phyloP scores from a whole-genome alignment of 2,329 filamentous ascomycete genomes.

The Fusarium guadeloupense region DNA sequence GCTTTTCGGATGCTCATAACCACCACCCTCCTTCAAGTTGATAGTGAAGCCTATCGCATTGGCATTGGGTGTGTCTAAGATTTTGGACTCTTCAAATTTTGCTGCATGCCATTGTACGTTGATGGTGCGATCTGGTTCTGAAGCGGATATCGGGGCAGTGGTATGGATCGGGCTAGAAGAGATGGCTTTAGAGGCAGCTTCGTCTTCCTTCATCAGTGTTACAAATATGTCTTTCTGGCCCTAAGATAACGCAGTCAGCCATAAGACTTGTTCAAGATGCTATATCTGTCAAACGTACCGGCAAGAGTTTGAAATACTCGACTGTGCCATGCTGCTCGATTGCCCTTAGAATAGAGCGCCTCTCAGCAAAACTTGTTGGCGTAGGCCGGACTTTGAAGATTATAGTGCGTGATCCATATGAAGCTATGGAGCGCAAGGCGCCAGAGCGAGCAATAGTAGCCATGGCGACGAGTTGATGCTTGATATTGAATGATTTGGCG shows the following conservation, averaged over 20 bases:
- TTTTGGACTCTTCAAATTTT: not conserved
- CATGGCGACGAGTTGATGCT: not conserved
- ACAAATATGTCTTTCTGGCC: slow-evolving; percentile 60
- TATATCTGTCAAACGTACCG: slow-evolving; percentile 17
- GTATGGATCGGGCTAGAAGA: slow-evolving; percentile 59
- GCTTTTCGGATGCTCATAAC: slow-evolving; percentile 54
- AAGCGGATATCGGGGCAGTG: slow-evolving; percentile 47
- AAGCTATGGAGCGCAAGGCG: slow-evolving; percentile 1
- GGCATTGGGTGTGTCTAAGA: not conserved
- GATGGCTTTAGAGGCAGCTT: slow-evolving; percentile 53
- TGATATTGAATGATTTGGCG: too few relatives aligned
- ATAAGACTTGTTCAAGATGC: not conserved
- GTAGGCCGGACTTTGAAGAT: slow-evolving; percentile 62
- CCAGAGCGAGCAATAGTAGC: slow-evolving; percentile 5
- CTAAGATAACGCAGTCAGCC: slow-evolving; percentile 43
- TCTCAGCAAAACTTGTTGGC: slow-evolving; percentile 62
- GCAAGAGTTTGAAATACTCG: slow-evolving; percentile 58
- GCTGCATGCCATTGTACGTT: not conserved
- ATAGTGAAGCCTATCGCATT: slow-evolving; percentile 53
- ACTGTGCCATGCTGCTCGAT: slow-evolving; percentile 60
- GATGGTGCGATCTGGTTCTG: slow-evolving; percentile 44
- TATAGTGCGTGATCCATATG: slow-evolving; percentile 43
- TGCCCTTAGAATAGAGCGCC: slow-evolving; percentile 62
- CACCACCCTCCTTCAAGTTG: slow-evolving; percentile 51
- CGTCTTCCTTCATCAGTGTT: slow-evolving; percentile 55